Percentiles rank a stretch among this genome's conserved stretches.
Evolutionary conservation across 495 filamentous ascomycete genomes (phyloP).

Genomic region (Daldinia grandis): DNA sequence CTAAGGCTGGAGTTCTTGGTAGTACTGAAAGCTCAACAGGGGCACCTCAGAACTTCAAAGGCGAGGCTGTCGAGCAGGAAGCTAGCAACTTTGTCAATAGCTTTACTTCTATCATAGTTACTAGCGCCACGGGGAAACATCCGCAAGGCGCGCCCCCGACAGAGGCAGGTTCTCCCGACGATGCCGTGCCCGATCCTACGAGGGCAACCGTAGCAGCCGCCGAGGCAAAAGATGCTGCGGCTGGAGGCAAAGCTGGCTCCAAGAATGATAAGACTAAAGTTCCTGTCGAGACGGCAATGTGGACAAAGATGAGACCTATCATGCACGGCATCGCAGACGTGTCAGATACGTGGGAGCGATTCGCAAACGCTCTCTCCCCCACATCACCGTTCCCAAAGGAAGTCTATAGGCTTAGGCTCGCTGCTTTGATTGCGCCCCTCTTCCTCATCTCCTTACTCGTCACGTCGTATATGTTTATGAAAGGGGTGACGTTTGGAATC

Average conservation of each 20-base stretch:
- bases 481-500: conserved; percentile 68
- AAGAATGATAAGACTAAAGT: conserved; percentile 84
- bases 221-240: conserved; percentile 65
- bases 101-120: conserved; percentile 76
- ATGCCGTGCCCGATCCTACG: conserved; percentile 68
- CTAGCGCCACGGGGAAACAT: conserved; percentile 78
- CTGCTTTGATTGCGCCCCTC: conserved; percentile 64
- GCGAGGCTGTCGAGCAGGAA: conserved; percentile 87
- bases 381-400: conserved; percentile 78
- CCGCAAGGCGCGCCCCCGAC: conserved; percentile 59
- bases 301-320: conserved; percentile 74
- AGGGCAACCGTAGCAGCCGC: conserved; percentile 61
- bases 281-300: conserved; percentile 81
- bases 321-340: conserved; percentile 81
- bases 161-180: conserved; percentile 53
- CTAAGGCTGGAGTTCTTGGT: conserved; percentile 73
- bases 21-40: conserved; percentile 83
- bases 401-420: conserved; percentile 68
- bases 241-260: conserved; percentile 54
- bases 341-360: conserved; percentile 80
- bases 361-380: conserved; percentile 81
- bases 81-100: conserved; percentile 82
- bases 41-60: conserved; percentile 83
- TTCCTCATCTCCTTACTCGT: conserved; percentile 67
- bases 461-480: conserved; percentile 78